Conservation (phyloP, 495 filamentous ascomycete genomes). For the Podospora bellae-mahoneyi region DNA sequence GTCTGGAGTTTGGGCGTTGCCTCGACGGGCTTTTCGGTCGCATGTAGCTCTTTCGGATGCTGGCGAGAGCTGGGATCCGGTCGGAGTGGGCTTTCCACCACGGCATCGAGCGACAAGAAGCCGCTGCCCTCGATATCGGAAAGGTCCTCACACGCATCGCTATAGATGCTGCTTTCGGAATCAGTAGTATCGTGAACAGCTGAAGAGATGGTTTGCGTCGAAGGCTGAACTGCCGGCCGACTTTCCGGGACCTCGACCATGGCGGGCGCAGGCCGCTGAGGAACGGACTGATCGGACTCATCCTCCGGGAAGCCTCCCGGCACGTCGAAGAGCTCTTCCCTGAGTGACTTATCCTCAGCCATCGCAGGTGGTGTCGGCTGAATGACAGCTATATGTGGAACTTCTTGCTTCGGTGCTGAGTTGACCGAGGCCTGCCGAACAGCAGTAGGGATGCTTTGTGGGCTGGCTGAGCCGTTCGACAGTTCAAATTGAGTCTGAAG, state of each 20-base stretch:
- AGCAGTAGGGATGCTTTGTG: not conserved
- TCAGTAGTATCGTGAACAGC: conserved; percentile 27
- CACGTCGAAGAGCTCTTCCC: conserved; percentile 33
- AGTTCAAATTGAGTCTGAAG: not conserved
- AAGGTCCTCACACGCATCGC: conserved; percentile 80
- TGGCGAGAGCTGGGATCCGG: conserved; percentile 9
- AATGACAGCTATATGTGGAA: conserved; percentile 40
- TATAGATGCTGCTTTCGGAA: conserved; percentile 65
- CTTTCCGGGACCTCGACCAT: not conserved
- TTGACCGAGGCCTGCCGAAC: not conserved
- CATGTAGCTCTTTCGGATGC: conserved; percentile 1
- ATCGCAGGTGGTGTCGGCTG: conserved; percentile 36
- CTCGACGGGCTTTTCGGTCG: not conserved
- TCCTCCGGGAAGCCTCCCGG: conserved; percentile 47
- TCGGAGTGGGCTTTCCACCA: conserved; percentile 59
- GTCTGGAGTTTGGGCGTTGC: conserved; percentile 10
- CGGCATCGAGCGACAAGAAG: conserved; percentile 80
- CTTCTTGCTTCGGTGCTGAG: conserved; percentile 13
- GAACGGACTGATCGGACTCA: conserved; percentile 26
- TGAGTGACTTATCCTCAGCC: conserved; percentile 14
- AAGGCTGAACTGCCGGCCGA: not conserved
- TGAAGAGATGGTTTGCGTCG: not conserved
- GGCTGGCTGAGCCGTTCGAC: not conserved
- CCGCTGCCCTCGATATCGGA: conserved; percentile 66
- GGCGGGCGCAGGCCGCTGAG: not conserved